Conservation (phyloP, 495 filamentous ascomycete genomes). For the Hypomontagnella submonticulosa region DNA sequence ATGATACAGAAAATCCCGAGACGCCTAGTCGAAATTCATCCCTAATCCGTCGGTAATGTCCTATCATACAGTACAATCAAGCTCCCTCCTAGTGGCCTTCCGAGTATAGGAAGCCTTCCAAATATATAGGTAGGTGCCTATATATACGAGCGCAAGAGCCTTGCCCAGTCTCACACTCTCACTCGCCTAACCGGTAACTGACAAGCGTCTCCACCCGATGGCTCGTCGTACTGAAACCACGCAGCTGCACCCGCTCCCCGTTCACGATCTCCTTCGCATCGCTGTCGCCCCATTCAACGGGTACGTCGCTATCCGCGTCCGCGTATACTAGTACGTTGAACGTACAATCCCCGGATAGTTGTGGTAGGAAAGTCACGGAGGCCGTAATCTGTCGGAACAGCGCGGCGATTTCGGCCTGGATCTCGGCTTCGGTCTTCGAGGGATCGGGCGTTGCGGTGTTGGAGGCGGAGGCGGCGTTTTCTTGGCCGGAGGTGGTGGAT, state of each 20-base stretch:
- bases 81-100: background rate
- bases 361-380: conserved; percentile 94
- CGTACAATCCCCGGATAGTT: conserved; percentile 91
- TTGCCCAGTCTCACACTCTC: conserved; percentile 3
- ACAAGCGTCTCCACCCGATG: conserved; percentile 95
- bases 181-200: conserved; percentile 77
- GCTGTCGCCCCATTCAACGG: conserved; percentile 98
- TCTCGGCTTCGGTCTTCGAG: conserved; percentile 91
- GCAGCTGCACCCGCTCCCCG: conserved; percentile 92
- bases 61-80: background rate
- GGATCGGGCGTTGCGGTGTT: conserved; percentile 50
- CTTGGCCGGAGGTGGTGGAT: conserved; percentile 64
- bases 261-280: conserved; percentile 98
- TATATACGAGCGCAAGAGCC: background rate
- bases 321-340: conserved; percentile 99
- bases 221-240: conserved; percentile 94
- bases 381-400: conserved; percentile 98
- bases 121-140: background rate
- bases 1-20: background rate
- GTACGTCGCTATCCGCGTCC: conserved; percentile 95
- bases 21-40: background rate
- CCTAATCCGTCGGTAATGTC: background rate
- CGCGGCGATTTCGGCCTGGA: conserved; percentile 92
- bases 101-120: background rate
- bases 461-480: conserved; percentile 41